phyloP scores from a whole-genome alignment of 306 rosid species.

The Cucumis cinereus region DNA sequence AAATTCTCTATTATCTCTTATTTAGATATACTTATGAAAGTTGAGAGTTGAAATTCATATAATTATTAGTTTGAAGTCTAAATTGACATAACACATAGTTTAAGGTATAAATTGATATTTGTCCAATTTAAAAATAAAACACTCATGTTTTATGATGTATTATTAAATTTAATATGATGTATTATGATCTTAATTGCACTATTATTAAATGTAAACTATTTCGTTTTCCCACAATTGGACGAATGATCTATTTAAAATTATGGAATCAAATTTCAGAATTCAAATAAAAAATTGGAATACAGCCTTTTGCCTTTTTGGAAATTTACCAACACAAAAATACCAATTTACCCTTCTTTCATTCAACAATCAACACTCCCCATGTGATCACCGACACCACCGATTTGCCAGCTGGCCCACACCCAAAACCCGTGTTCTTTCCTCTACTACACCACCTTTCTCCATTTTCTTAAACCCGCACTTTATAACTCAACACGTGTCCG shows the following conservation, averaged over 20 bases:
- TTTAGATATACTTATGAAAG: too few species aligned
- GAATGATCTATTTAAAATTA: not conserved
- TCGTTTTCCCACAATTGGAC: not conserved
- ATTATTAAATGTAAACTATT: not conserved
- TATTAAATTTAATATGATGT: too few species aligned
- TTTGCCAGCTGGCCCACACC: not conserved
- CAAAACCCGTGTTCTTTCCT: not conserved
- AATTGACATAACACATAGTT: too few species aligned
- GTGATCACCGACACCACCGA: conserved; percentile 8
- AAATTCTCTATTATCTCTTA: too few species aligned
- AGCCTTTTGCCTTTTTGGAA: not conserved
- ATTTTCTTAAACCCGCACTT: not conserved
- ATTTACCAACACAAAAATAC: not conserved
- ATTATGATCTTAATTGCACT: not conserved
- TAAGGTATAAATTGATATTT: too few species aligned
- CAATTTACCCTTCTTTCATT: not conserved
- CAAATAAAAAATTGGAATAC: not conserved
- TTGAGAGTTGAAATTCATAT: too few species aligned
- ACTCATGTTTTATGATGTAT: too few species aligned
- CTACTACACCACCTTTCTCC: not conserved
- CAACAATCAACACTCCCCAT: not conserved
- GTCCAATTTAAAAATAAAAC: too few species aligned
- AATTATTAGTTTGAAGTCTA: too few species aligned
- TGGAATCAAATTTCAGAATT: not conserved
- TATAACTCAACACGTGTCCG: not conserved